Evolutionary conservation across 768 basidiomycete species (phyloP).

Genomic region (Macrocybe gigantea): DNA sequence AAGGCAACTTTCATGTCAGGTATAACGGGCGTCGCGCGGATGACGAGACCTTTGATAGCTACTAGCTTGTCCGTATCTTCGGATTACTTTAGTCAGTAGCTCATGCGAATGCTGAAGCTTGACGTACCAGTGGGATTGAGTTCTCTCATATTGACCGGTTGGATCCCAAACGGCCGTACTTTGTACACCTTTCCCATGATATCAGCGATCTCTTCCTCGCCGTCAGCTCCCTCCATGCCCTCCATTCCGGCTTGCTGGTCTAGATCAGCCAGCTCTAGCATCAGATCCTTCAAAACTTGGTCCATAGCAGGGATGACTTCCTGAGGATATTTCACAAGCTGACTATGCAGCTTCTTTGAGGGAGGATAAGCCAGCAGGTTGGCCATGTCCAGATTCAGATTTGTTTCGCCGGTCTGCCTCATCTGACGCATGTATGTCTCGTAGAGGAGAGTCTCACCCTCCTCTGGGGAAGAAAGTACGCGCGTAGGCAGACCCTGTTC

Average conservation of each 20-base stretch:
- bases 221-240: slow-evolving; percentile 71
- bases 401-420: slow-evolving; percentile 88
- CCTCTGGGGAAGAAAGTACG: slow-evolving; percentile 51
- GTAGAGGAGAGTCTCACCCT: slow-evolving; percentile 68
- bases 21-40: slow-evolving; percentile 94
- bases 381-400: slow-evolving; percentile 84
- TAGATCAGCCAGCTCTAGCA: slow-evolving; percentile 81
- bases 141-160: slow-evolving; percentile 87
- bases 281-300: slow-evolving; percentile 88
- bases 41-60: slow-evolving; percentile 93
- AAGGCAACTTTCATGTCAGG: slow-evolving; percentile 99
- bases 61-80: slow-evolving; percentile 97
- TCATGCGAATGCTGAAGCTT: background rate
- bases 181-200: slow-evolving; percentile 88
- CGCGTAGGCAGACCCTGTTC: slow-evolving; percentile 49
- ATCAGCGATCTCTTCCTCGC: slow-evolving; percentile 83
- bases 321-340: slow-evolving; percentile 91
- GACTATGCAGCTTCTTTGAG: slow-evolving; percentile 74
- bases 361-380: slow-evolving; percentile 87
- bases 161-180: slow-evolving; percentile 85
- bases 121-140: slow-evolving; percentile 82
- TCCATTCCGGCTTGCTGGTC: slow-evolving; percentile 68
- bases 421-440: slow-evolving; percentile 78
- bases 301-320: slow-evolving; percentile 98
- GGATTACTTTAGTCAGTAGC: background rate